phyloP scores from a whole-genome alignment of 164 flowering plant genomes.

The Umbilicus rupestris region DNA sequence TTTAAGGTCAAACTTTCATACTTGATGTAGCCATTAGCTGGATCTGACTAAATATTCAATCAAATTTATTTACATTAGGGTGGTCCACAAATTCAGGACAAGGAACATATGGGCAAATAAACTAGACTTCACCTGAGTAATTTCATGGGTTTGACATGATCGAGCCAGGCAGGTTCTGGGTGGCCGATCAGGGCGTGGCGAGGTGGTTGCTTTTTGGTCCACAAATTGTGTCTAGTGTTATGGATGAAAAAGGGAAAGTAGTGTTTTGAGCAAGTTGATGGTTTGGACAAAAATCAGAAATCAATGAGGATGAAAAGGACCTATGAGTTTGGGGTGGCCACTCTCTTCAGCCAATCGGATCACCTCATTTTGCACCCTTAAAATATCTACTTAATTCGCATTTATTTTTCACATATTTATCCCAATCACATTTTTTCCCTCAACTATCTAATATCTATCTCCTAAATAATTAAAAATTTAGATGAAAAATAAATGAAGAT shows the following conservation, averaged over 20 bases:
- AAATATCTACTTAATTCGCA: not conserved
- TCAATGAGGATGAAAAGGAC: slow-evolving; percentile 7
- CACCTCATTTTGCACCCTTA: not conserved
- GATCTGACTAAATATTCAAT: not conserved
- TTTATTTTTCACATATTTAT: not conserved
- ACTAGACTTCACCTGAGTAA: no score
- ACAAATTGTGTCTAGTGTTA: not conserved
- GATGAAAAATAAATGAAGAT: no score
- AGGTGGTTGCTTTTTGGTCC: slow-evolving; percentile 4
- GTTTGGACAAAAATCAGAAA: not conserved
- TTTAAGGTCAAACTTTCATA: not conserved
- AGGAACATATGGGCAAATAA: no score
- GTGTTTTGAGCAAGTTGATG: slow-evolving; percentile 1
- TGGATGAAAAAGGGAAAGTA: not conserved
- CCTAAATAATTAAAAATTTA: no score
- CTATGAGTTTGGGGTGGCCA: not conserved
- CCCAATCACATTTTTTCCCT: no score
- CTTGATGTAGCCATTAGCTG: not conserved
- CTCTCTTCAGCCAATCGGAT: not conserved
- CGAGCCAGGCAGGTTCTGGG: not conserved
- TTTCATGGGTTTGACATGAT: not conserved
- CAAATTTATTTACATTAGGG: not conserved
- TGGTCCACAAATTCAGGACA: slow-evolving; percentile 1
- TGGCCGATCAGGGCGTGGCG: not conserved
- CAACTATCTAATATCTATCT: no score